Percentiles rank a stretch among this genome's conserved stretches.
Conservation (phyloP, 2,329 filamentous ascomycete species). For the Penicillium sp. region DNA sequence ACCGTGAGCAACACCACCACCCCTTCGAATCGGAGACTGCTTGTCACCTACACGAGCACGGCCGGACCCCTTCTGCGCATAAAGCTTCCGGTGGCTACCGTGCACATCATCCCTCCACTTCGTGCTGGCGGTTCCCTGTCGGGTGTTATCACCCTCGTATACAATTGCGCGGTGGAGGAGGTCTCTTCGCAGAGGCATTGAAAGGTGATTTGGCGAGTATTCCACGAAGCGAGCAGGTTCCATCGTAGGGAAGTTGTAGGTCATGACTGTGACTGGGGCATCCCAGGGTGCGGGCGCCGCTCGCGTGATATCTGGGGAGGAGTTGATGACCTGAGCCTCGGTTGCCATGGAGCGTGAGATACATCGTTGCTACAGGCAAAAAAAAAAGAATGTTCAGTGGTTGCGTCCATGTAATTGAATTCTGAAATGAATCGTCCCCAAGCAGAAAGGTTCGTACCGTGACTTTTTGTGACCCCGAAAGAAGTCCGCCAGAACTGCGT, state of each 20-base stretch:
- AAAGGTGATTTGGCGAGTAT: slow-evolving; percentile 79
- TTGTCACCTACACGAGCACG: slow-evolving; percentile 73
- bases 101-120: slow-evolving; percentile 82
- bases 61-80: slow-evolving; percentile 83
- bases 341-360: slow-evolving; percentile 51
- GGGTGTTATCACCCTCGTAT: slow-evolving; percentile 85
- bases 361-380: slow-evolving; percentile 41
- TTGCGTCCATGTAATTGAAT: background rate
- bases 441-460: slow-evolving; percentile 30
- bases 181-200: slow-evolving; percentile 83
- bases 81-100: slow-evolving; percentile 78
- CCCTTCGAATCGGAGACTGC: slow-evolving; percentile 76
- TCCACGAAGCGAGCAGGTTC: slow-evolving; percentile 75
- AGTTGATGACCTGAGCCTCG: slow-evolving; percentile 35
- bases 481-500: slow-evolving; percentile 35
- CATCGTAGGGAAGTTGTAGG: slow-evolving; percentile 86
- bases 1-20: slow-evolving; percentile 87
- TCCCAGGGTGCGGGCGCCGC: slow-evolving; percentile 30
- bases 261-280: slow-evolving; percentile 72
- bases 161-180: slow-evolving; percentile 88
- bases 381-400: slow-evolving; percentile 23
- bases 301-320: slow-evolving; percentile 25
- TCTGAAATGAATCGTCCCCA: background rate
- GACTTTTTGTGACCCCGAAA: slow-evolving; percentile 34
- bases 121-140: slow-evolving; percentile 78